phyloP scores from a whole-genome alignment of 148 eudicot species.

The Simmondsia chinensis region DNA sequence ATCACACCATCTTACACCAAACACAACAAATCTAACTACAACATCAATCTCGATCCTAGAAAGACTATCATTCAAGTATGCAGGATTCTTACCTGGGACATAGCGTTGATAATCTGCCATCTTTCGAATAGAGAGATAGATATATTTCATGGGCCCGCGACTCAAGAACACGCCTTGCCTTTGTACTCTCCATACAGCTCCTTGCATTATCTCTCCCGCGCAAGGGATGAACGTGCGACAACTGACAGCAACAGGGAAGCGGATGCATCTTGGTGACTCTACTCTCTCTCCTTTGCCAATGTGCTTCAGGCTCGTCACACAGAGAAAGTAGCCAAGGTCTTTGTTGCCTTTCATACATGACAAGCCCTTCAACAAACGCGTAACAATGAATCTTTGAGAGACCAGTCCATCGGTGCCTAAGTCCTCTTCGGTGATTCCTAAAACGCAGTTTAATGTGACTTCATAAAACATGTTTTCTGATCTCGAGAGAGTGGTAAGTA shows the following conservation, averaged over 20 bases:
- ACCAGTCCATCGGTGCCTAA: slow-evolving; percentile 5
- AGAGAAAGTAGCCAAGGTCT: slow-evolving; percentile 31
- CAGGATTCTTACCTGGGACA: neutral
- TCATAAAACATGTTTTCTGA: slow-evolving; percentile 33
- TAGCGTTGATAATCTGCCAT: slow-evolving; percentile 23
- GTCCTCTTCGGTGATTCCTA: slow-evolving; percentile 7
- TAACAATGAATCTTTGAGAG: slow-evolving; percentile 12
- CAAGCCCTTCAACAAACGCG: slow-evolving; percentile 17
- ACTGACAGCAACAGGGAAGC: slow-evolving; percentile 20
- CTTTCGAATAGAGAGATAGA: slow-evolving; percentile 20
- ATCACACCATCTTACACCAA: slow-evolving; percentile 30
- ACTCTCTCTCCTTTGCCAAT: slow-evolving; percentile 15
- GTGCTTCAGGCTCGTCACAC: slow-evolving; percentile 30
- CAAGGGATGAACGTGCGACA: slow-evolving; percentile 34
- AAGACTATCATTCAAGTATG: slow-evolving; percentile 15
- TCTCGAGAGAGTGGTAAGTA: no score
- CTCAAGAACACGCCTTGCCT: slow-evolving; percentile 25
- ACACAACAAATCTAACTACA: slow-evolving; percentile 30
- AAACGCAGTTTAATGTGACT: neutral
- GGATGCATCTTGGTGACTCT: neutral
- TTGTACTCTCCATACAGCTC: slow-evolving; percentile 20
- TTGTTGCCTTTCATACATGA: slow-evolving; percentile 16
- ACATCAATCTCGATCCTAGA: slow-evolving; percentile 33
- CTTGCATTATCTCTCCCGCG: slow-evolving; percentile 34
- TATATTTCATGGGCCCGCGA: slow-evolving; percentile 27